These are phyloP conservation scores for Pyrenophora seminiperda DNA, from an alignment of 2,329 filamentous ascomycete genomes.

Conservation along the genomic window DNA sequence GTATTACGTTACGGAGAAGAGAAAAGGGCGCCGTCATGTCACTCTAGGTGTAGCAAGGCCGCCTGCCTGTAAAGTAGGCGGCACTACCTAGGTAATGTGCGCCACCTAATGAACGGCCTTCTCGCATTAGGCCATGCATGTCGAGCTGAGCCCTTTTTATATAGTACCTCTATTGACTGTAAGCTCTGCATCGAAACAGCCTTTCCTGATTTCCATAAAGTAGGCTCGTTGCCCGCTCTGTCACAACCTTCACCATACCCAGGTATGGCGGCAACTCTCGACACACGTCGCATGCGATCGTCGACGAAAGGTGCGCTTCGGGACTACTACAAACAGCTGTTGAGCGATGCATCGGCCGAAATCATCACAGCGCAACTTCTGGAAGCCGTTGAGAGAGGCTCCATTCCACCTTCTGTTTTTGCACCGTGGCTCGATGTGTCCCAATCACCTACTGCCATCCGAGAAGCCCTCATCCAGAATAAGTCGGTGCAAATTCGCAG, in stretches of 20 bases:
- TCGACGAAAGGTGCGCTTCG: slow-evolving; percentile 7
- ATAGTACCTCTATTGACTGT: too few relatives aligned
- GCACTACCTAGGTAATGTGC: too few relatives aligned
- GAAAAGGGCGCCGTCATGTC: neutral
- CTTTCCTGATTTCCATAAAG: neutral
- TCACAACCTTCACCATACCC: neutral
- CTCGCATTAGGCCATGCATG: neutral
- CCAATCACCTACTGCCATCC: slow-evolving; percentile 21
- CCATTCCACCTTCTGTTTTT: slow-evolving; percentile 26
- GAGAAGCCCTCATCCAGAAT: slow-evolving; percentile 28
- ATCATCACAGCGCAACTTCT: slow-evolving; percentile 14
- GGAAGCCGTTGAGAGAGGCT: slow-evolving; percentile 19
- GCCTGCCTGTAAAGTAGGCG: neutral
- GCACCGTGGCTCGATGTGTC: slow-evolving; percentile 35
- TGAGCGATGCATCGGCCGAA: neutral
- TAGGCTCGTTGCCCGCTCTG: neutral
- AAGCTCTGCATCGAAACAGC: neutral
- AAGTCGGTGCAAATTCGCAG: slow-evolving; percentile 29
- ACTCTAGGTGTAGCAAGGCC: neutral
- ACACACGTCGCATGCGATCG: slow-evolving; percentile 13
- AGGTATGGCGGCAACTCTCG: slow-evolving; percentile 5
- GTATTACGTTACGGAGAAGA: neutral
- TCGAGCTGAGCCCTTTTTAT: neutral
- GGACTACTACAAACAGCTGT: slow-evolving; percentile 12
- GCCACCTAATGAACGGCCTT: neutral